Evolutionary conservation across 2,329 filamentous ascomycete genomes (phyloP).

Genomic region (Arthrinium puccinioides): DNA sequence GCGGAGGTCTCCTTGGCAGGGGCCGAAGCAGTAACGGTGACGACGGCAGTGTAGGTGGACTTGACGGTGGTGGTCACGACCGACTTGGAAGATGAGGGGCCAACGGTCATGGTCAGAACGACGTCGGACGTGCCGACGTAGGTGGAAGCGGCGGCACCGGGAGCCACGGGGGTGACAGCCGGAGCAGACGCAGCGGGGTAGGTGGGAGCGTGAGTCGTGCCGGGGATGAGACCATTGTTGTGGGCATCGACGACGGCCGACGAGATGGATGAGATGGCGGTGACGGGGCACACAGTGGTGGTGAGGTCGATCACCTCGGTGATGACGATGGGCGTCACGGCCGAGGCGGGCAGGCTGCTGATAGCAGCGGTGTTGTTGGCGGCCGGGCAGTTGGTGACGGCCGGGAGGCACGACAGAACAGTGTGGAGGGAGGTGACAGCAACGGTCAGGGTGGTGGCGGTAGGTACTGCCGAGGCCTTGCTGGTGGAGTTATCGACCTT

Average conservation of each 20-base stretch:
- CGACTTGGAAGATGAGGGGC: constrained; percentile 18
- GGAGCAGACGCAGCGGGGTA: constrained; percentile 1
- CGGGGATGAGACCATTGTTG: constrained; percentile 22
- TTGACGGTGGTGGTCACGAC: constrained; percentile 20
- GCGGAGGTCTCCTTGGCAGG: constrained; percentile 2
- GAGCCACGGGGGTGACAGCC: constrained; percentile 10
- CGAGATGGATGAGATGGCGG: constrained; percentile 20
- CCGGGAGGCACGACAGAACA: constrained; percentile 23
- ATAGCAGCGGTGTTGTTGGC: constrained; percentile 12
- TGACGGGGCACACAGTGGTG: constrained; percentile 29
- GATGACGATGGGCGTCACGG: constrained; percentile 16
- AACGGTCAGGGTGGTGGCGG: constrained; percentile 23
- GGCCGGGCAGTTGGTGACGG: constrained; percentile 26
- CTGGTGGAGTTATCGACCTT: constrained; percentile 19
- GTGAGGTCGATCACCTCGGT: constrained; percentile 28
- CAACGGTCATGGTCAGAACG: constrained; percentile 19
- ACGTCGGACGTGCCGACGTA: constrained; percentile 10
- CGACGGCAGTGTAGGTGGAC: constrained; percentile 19
- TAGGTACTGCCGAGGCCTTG: constrained; percentile 1
- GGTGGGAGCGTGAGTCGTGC: constrained; percentile 14
- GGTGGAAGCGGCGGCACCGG: constrained; percentile 1
- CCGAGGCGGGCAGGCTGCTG: constrained; percentile 4
- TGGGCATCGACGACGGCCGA: constrained; percentile 22
- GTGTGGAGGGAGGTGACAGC: constrained; percentile 21
- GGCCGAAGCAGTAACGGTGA: constrained; percentile 15